A percentile compares a stretch with the other conserved stretches of the same genome.
These are phyloP conservation scores for Fraxinus sp. DNA, from an alignment of 305 asterid genomes.

Conservation along the genomic window DNA sequence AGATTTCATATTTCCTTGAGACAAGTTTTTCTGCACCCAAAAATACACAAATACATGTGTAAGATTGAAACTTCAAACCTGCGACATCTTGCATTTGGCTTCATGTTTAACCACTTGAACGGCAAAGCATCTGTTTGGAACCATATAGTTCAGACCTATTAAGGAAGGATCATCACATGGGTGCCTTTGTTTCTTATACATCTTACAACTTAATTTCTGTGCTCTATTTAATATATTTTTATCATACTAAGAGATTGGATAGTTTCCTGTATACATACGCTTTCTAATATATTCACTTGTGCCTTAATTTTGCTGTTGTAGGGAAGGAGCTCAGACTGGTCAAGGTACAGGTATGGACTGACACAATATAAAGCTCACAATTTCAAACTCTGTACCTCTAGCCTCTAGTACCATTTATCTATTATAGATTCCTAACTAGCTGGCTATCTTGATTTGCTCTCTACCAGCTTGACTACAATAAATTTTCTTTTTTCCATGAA, in stretches of 20 bases:
- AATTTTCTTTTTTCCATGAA: not conserved
- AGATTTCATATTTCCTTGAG: not conserved
- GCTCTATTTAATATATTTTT: not conserved
- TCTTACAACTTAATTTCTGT: not conserved
- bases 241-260: not conserved
- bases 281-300: constrained; percentile 18
- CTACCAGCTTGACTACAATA: not conserved
- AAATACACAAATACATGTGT: not conserved
- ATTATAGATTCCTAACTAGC: not conserved
- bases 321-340: constrained; percentile 51
- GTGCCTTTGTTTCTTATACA: not conserved
- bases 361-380: not conserved
- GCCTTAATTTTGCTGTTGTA: constrained; percentile 25
- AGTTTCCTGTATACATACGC: not conserved
- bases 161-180: not conserved
- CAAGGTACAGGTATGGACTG: constrained; percentile 38
- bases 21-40: not conserved
- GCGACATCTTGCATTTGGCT: not conserved
- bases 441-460: not conserved
- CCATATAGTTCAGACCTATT: not conserved
- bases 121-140: not conserved
- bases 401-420: not conserved
- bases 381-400: not conserved
- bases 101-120: not conserved
- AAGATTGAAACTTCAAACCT: not conserved